Conservation (phyloP, 1,284 basidiomycete species). For the Heterobasidion occidentale region DNA sequence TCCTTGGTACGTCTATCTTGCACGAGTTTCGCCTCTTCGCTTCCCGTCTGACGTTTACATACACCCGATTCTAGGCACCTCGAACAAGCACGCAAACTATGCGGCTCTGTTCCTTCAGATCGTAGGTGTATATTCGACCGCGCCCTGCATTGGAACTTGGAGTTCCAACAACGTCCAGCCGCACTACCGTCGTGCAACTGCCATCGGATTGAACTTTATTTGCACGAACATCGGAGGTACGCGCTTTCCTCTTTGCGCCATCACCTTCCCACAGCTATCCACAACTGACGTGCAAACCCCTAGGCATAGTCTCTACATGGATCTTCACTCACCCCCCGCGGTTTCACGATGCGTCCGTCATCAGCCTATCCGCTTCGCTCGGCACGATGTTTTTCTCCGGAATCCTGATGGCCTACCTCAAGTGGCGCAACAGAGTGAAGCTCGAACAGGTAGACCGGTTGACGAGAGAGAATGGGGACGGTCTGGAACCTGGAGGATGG, state of each 20-base stretch:
- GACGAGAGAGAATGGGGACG: constrained; percentile 2
- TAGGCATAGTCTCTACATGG: constrained; percentile 22
- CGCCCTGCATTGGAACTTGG: not conserved
- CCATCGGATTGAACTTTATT: not conserved
- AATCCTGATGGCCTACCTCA: constrained; percentile 5
- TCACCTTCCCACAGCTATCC: not conserved
- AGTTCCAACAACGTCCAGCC: not conserved
- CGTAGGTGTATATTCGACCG: not conserved
- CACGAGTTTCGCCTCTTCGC: too few species aligned
- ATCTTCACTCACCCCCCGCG: constrained; percentile 7
- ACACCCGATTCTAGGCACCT: not conserved
- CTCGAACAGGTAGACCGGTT: constrained; percentile 5
- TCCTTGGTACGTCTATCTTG: constrained; percentile 27
- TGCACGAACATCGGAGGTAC: not conserved
- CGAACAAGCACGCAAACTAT: not conserved
- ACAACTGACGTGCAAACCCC: not conserved
- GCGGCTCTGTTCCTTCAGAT: not conserved
- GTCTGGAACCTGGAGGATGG: constrained; percentile 5
- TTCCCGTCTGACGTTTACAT: too few species aligned
- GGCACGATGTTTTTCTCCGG: constrained; percentile 1
- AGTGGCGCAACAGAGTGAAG: constrained; percentile 5
- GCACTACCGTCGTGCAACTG: not conserved
- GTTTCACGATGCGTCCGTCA: constrained; percentile 9
- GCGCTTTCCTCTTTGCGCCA: not conserved
- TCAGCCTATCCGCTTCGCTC: constrained; percentile 9